Evolutionary conservation across 306 rosid genomes (phyloP).

Genomic region (Casuarina equisetifolia): DNA sequence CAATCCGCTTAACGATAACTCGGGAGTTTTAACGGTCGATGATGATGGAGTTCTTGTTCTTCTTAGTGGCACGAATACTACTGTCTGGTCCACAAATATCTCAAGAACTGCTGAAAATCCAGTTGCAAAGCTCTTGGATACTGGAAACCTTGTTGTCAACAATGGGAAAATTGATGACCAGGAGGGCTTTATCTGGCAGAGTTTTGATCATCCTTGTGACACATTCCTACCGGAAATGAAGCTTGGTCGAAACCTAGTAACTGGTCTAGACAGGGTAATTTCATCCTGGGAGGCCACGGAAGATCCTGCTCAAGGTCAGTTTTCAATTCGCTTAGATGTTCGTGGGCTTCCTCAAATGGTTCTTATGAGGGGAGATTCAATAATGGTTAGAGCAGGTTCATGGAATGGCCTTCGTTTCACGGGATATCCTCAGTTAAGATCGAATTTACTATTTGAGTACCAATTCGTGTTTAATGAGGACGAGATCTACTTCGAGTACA

Average conservation of each 20-base stretch:
- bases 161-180: neutral
- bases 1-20: neutral
- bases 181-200: neutral
- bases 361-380: neutral
- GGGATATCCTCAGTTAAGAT: neutral
- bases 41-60: neutral
- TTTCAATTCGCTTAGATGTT: neutral
- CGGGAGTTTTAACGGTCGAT: neutral
- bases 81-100: neutral
- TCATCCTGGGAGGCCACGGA: neutral
- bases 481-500: conserved; percentile 18
- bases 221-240: neutral
- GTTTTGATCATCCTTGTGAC: conserved; percentile 6
- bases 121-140: neutral
- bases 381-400: neutral
- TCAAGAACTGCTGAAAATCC: neutral
- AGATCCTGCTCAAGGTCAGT: neutral
- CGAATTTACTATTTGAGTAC: neutral
- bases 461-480: conserved; percentile 3
- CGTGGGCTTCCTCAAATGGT: neutral
- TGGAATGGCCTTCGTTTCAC: neutral
- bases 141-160: neutral
- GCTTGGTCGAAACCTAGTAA: neutral
- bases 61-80: neutral
- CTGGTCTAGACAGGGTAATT: neutral